Evolutionary conservation across 2,329 filamentous ascomycete species (phyloP).

Genomic region (Paecilomyces dactylethromorphus): DNA sequence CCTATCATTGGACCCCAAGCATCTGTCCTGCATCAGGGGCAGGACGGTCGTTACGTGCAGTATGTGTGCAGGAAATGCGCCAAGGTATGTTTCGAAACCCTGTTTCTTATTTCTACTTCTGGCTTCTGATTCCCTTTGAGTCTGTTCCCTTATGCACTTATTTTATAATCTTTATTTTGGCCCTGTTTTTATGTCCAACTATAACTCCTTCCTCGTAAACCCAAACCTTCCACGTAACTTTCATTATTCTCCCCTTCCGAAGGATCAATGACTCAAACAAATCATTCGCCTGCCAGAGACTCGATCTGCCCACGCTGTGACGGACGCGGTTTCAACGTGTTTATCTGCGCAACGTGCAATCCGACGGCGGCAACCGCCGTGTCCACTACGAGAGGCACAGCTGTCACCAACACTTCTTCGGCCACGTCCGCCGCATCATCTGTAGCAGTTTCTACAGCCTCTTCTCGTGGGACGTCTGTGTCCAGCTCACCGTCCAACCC

Average conservation of each 20-base stretch:
- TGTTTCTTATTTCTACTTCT: neutral
- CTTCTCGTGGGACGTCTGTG: neutral
- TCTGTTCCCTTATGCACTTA: neutral
- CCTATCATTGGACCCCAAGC: constrained; percentile 22
- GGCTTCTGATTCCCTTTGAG: neutral
- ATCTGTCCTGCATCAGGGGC: constrained; percentile 27
- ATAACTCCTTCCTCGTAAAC: neutral
- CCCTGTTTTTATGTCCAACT: neutral
- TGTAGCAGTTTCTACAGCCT: neutral
- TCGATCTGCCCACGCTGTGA: constrained; percentile 20
- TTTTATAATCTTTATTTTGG: neutral
- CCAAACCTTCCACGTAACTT: neutral
- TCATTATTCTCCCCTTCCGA: neutral
- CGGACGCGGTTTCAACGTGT: constrained; percentile 25
- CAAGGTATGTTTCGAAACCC: constrained; percentile 18
- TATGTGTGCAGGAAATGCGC: constrained; percentile 30
- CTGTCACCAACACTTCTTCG: neutral
- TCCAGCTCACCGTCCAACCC: neutral
- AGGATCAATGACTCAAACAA: neutral
- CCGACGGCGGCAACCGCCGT: constrained; percentile 14
- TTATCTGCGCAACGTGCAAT: constrained; percentile 23
- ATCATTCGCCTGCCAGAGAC: constrained; percentile 9
- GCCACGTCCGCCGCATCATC: neutral
- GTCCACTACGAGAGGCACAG: constrained; percentile 1
- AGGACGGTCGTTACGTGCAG: constrained; percentile 26